phyloP scores from a whole-genome alignment of 208 protist genomes.

The Leishmania amazonensis region DNA sequence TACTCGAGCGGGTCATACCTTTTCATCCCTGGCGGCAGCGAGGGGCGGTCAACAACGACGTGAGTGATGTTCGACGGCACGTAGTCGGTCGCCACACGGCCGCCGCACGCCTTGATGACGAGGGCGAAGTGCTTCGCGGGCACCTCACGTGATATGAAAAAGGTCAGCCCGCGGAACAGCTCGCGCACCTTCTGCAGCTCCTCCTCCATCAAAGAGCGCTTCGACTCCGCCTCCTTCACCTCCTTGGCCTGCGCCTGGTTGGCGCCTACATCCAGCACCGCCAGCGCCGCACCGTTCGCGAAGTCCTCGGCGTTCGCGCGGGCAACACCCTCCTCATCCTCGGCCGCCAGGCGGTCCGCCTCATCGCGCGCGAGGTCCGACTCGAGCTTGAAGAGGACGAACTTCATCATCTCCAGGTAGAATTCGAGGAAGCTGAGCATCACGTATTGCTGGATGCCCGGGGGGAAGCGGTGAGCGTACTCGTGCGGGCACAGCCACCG shows the following conservation, averaged over 20 bases:
- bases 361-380: conserved; percentile 58
- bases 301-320: conserved; percentile 38
- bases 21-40: conserved; percentile 60
- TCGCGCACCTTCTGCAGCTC: conserved; percentile 64
- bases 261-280: conserved; percentile 22
- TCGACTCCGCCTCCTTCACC: conserved; percentile 39
- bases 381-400: conserved; percentile 98
- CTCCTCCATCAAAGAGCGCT: conserved; percentile 46
- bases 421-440: conserved; percentile 98
- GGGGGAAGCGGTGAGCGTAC: conserved; percentile 95
- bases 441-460: conserved; percentile 96
- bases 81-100: conserved; percentile 78
- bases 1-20: conserved; percentile 82
- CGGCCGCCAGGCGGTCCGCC: conserved; percentile 56
- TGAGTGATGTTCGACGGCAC: conserved; percentile 80
- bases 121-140: conserved; percentile 90
- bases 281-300: conserved; percentile 23
- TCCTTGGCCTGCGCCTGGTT: conserved; percentile 38
- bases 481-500: conserved; percentile 98
- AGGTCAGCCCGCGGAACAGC: conserved; percentile 78
- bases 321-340: conserved; percentile 27
- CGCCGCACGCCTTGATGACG: conserved; percentile 89
- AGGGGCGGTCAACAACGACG: conserved; percentile 85
- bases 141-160: conserved; percentile 92
- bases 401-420: conserved; percentile 96